phyloP scores from a whole-genome alignment of 2,329 filamentous ascomycete genomes.

The Thelonectria olida region DNA sequence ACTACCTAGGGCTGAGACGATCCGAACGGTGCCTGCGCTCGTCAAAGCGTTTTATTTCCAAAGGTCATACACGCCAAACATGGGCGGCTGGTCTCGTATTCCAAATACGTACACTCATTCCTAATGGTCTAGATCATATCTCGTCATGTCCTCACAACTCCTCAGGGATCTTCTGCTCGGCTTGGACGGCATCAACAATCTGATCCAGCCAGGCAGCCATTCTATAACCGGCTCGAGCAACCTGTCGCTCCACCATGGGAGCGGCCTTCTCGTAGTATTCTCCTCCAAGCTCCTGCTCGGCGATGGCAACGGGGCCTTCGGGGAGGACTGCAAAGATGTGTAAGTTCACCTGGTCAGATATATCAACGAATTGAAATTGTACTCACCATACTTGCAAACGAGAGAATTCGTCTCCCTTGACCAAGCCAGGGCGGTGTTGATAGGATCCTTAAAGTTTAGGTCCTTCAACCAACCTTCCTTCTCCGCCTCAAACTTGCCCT shows the following conservation, averaged over 20 bases:
- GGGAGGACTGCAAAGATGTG: constrained; percentile 61
- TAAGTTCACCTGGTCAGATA: constrained; percentile 22
- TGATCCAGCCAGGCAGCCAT: constrained; percentile 74
- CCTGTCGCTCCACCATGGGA: constrained; percentile 71
- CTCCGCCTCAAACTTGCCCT: constrained; percentile 62
- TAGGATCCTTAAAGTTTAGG: constrained; percentile 63
- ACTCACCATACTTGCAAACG: constrained; percentile 69
- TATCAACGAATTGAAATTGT: not conserved
- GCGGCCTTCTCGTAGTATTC: constrained; percentile 71
- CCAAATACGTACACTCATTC: not conserved
- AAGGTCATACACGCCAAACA: not conserved
- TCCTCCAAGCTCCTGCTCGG: constrained; percentile 67
- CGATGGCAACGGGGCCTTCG: constrained; percentile 66
- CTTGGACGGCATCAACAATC: constrained; percentile 57
- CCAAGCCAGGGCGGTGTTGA: constrained; percentile 69
- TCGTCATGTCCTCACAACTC: constrained; percentile 40
- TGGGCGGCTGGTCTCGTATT: constrained; percentile 1
- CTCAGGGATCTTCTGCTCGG: constrained; percentile 32
- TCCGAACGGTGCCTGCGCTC: not conserved
- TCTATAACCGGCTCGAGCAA: constrained; percentile 75
- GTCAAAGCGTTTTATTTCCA: not conserved
- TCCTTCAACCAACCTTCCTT: constrained; percentile 65
- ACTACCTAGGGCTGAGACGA: constrained; percentile 2
- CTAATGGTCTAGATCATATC: not conserved
- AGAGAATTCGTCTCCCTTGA: constrained; percentile 69